These are phyloP conservation scores for Buddleja alternifolia DNA, from an alignment of 257 asterid species.

Conservation along the genomic window DNA sequence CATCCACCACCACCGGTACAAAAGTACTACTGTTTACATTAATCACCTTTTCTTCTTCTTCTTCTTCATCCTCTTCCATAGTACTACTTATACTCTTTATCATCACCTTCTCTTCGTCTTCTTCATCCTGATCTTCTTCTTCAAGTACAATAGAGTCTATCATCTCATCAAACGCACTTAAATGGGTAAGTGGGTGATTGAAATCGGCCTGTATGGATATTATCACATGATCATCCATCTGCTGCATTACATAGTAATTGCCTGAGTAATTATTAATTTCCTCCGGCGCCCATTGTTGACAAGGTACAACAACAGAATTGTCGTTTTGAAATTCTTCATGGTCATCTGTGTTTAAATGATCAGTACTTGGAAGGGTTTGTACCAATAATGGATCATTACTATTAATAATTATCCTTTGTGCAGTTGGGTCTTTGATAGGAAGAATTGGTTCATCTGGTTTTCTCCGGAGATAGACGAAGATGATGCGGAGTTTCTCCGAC, in stretches of 20 bases:
- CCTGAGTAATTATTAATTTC: not conserved
- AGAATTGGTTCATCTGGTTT: no score
- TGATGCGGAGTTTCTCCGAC: no score
- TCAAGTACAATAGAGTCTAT: no score
- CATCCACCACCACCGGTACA: conserved; percentile 12
- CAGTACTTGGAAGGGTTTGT: no score
- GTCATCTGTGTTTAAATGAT: no score
- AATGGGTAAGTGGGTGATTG: not conserved
- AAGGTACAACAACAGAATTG: not conserved
- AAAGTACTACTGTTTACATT: not conserved
- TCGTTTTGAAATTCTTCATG: not conserved
- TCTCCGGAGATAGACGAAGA: no score
- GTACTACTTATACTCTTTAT: conserved; percentile 3
- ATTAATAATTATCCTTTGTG: no score
- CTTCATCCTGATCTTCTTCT: not conserved
- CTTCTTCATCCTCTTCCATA: no score
- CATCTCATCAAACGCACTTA: not conserved
- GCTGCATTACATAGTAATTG: no score
- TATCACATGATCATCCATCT: not conserved
- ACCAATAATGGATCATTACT: no score
- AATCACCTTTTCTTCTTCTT: not conserved
- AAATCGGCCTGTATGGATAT: conserved; percentile 8
- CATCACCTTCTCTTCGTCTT: not conserved
- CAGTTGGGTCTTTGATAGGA: no score
- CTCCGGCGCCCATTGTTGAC: no score